Conservation (phyloP, 768 basidiomycete genomes). For the Lentinula lateritia region DNA sequence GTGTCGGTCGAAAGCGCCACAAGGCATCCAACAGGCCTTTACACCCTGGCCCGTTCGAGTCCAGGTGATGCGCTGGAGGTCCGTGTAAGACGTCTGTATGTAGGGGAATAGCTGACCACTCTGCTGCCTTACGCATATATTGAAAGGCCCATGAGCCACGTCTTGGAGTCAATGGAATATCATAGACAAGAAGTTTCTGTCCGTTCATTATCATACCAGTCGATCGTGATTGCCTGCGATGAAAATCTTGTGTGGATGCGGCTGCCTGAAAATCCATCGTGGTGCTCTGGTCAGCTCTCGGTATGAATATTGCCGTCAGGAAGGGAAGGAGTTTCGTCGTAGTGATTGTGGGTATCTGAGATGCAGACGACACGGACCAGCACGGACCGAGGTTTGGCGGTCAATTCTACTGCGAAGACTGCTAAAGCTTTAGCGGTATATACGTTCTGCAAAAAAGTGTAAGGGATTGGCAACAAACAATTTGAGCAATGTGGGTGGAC, state of each 20-base stretch:
- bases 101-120: no score
- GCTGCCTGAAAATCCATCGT: conserved; percentile 23
- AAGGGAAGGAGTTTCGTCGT: conserved; percentile 15
- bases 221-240: conserved; percentile 40
- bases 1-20: no score
- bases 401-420: background rate
- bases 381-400: conserved; percentile 11
- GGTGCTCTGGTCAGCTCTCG: conserved; percentile 25
- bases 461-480: background rate
- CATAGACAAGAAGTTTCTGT: no score
- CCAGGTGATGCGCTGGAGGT: no score
- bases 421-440: background rate
- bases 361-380: conserved; percentile 26
- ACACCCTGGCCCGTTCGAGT: no score
- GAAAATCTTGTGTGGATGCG: conserved; percentile 34
- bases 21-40: no score
- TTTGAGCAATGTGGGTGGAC: background rate
- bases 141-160: no score
- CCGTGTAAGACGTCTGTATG: no score
- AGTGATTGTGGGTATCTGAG: conserved; percentile 26
- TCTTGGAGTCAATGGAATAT: no score
- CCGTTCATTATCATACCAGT: no score
- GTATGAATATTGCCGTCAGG: conserved; percentile 35
- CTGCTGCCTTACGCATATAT: no score
- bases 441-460: background rate